Conservation (phyloP, 2,329 filamentous ascomycete genomes). For the Emericellopsis atlantica region DNA sequence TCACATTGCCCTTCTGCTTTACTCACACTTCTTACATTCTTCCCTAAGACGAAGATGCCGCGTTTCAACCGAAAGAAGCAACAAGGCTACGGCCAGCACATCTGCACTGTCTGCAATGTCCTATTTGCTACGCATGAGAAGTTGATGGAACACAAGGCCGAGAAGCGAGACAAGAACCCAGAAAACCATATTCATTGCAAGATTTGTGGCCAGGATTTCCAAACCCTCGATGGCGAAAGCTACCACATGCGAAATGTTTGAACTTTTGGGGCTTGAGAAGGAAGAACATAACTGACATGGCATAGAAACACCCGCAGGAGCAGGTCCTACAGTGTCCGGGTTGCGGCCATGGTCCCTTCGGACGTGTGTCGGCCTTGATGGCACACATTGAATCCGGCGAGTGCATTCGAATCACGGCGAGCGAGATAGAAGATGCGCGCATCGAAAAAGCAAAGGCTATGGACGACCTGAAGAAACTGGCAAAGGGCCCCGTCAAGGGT, state of each 20-base stretch:
- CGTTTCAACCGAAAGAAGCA: neutral
- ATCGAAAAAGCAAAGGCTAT: constrained; percentile 23
- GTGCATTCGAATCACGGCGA: constrained; percentile 22
- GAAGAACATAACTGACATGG: constrained; percentile 2
- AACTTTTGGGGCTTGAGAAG: neutral
- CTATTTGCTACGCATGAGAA: constrained; percentile 11
- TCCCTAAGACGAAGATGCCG: neutral
- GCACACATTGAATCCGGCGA: constrained; percentile 29
- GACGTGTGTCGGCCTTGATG: constrained; percentile 22
- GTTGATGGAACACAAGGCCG: constrained; percentile 15
- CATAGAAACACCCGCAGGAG: constrained; percentile 22
- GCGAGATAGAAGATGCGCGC: constrained; percentile 18
- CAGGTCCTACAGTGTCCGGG: constrained; percentile 33
- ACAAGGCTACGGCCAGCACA: constrained; percentile 6
- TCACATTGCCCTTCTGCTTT: too few species aligned
- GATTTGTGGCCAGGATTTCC: constrained; percentile 22
- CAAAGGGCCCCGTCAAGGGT: constrained; percentile 12
- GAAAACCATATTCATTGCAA: constrained; percentile 21
- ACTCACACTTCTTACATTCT: too few species aligned
- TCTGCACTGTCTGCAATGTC: constrained; percentile 16
- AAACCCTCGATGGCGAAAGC: constrained; percentile 14
- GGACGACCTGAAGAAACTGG: constrained; percentile 12
- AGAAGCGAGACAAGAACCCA: constrained; percentile 10
- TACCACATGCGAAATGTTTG: constrained; percentile 22
- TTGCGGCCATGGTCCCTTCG: constrained; percentile 24